Conservation (phyloP, 2,329 filamentous ascomycete species). For the Paecilomyces fulvus region DNA sequence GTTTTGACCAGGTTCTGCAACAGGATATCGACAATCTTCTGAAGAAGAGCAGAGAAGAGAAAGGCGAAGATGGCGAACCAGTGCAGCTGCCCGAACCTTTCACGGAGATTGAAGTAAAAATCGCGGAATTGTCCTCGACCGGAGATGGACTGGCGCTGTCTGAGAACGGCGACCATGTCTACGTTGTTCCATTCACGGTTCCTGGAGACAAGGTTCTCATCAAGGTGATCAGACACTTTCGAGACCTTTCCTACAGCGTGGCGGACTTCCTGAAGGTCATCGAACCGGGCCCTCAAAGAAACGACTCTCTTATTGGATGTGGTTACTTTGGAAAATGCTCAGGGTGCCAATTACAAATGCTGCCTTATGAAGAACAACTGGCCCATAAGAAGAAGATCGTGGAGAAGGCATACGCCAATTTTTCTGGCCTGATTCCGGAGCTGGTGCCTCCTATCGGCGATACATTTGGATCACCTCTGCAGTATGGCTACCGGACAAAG, state of each 20-base stretch:
- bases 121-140: constrained; percentile 76
- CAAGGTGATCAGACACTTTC: constrained; percentile 68
- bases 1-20: constrained; percentile 58
- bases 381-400: constrained; percentile 76
- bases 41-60: constrained; percentile 19
- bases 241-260: constrained; percentile 58
- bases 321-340: constrained; percentile 81
- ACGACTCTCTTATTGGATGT: constrained; percentile 70
- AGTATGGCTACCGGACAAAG: constrained; percentile 94
- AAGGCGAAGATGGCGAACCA: constrained; percentile 17
- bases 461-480: constrained; percentile 81
- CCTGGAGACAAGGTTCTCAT: constrained; percentile 75
- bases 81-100: constrained; percentile 53
- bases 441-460: constrained; percentile 68
- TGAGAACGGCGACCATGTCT: constrained; percentile 60
- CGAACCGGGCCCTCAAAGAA: constrained; percentile 63
- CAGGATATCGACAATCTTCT: constrained; percentile 49
- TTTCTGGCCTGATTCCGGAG: constrained; percentile 70
- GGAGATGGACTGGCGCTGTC: constrained; percentile 79
- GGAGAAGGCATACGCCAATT: constrained; percentile 85
- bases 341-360: constrained; percentile 96
- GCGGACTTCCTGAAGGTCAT: constrained; percentile 76
- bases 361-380: constrained; percentile 80
- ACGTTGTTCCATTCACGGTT: constrained; percentile 78
- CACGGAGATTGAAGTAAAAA: constrained; percentile 72